Base-by-base conservation (phyloP, 2,329 filamentous ascomycete genomes). In the Rosellinia necatrix region DNA sequence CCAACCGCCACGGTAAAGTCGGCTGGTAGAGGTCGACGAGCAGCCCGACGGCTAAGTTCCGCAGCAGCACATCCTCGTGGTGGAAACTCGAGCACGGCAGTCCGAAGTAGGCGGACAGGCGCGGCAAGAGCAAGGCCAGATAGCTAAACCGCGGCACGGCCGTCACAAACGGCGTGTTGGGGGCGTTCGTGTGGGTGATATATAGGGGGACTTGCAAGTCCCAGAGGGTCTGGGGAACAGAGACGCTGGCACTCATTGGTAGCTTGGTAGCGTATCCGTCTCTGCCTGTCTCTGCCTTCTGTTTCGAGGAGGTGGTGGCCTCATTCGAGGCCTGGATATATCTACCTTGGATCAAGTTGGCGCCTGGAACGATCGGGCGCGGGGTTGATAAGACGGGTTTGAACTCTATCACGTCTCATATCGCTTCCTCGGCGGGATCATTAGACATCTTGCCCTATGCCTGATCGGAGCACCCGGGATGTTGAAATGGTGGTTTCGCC, bases 91-190 rank as follows among this genome's bases (percentile, higher is more conserved):
- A 83, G 71, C 81, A 84, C 3, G 81, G 74, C 8, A 74, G 67
- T 56, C 75, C 74, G 69, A 83, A 85, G 70, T 78, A 84, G 59
- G 77, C 71, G 1, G 76, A 72, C 42, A 85, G 74, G 24, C 82
- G 80, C 21, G 83, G 82, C 37, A 84, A 74, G 27, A 85, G 75
- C 58, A 84, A 74, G 9, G 83, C 78, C 7, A 85, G 76, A 72
- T 85, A 86, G 71, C 80, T 78, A 70, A 85, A 83, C 63, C 83
- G 81, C 42, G 83, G 81, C 54, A 85, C 73, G 49, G 75, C 75
- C 29, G 79, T 75, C 66, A 84, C 72, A 65, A 84, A 83, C 15
- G 81, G 81, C 43, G 72, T 71, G 58, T 74, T 73, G 37, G 77
- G 76, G 21, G 74, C 72, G 2, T 74, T 72, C 12, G 75, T 70